Conservation (phyloP, 2,329 filamentous ascomycete genomes). For the Sporothrix humicola region DNA sequence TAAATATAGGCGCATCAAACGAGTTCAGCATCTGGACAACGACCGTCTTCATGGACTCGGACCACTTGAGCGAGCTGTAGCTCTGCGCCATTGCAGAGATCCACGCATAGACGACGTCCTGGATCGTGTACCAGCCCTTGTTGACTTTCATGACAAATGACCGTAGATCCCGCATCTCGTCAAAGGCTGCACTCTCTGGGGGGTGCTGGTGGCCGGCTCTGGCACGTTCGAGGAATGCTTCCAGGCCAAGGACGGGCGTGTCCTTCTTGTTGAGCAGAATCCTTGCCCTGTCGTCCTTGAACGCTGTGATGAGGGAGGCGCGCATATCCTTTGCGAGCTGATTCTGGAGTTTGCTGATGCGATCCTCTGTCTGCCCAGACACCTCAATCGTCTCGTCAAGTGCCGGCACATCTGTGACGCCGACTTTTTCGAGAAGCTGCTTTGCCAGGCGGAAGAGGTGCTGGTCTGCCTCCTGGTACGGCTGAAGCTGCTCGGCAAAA, state of each 20-base stretch:
- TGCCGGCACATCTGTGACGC: constrained; percentile 50
- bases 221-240: constrained; percentile 68
- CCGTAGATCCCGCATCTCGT: constrained; percentile 59
- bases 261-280: constrained; percentile 61
- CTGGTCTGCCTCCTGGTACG: constrained; percentile 62
- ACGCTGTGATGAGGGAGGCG: constrained; percentile 52
- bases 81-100: constrained; percentile 55
- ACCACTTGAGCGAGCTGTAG: constrained; percentile 63
- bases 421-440: constrained; percentile 61
- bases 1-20: constrained; percentile 59
- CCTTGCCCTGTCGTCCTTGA: constrained; percentile 60
- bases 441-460: constrained; percentile 62
- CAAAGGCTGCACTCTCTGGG: constrained; percentile 54
- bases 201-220: constrained; percentile 61
- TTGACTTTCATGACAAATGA: constrained; percentile 59
- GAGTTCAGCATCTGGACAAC: constrained; percentile 63
- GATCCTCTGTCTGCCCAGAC: constrained; percentile 55
- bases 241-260: constrained; percentile 58
- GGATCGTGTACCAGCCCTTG: constrained; percentile 57
- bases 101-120: constrained; percentile 66
- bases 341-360: constrained; percentile 55
- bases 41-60: constrained; percentile 60
- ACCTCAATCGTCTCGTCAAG: constrained; percentile 56
- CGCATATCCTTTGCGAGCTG: constrained; percentile 57
- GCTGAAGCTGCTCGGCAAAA: constrained; percentile 61